These are phyloP conservation scores for Paecilomyces formosus DNA, from an alignment of 2,329 filamentous ascomycete species.

Conservation along the genomic window DNA sequence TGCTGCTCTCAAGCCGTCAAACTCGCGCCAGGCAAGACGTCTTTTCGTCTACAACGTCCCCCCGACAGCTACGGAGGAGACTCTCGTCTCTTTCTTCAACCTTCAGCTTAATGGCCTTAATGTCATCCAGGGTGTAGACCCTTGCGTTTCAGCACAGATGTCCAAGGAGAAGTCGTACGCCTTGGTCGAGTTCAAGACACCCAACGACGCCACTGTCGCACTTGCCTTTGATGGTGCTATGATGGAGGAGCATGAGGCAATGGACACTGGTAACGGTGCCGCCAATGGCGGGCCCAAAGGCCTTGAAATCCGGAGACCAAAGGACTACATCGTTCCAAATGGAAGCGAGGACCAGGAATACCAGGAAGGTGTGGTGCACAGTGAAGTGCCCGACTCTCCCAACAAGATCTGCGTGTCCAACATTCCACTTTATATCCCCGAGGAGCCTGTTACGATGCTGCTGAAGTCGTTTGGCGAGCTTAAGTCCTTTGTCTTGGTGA, in stretches of 20 bases:
- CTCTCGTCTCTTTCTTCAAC: conserved; percentile 81
- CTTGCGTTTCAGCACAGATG: conserved; percentile 76
- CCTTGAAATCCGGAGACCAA: conserved; percentile 75
- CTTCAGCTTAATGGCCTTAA: conserved; percentile 95
- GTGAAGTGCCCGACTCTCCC: conserved; percentile 77
- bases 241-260: conserved; percentile 67
- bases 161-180: conserved; percentile 74
- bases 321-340: conserved; percentile 92
- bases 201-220: conserved; percentile 83
- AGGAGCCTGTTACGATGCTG: conserved; percentile 87
- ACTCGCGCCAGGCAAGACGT: conserved; percentile 89
- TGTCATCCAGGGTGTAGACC: conserved; percentile 73
- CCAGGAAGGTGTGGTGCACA: conserved; percentile 70
- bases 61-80: conserved; percentile 63
- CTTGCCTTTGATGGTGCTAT: conserved; percentile 81
- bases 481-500: conserved; percentile 84
- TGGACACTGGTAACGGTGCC: conserved; percentile 41
- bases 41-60: conserved; percentile 83
- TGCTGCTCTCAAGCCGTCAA: conserved; percentile 81
- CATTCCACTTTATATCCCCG: conserved; percentile 77
- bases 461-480: conserved; percentile 86
- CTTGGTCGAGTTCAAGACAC: conserved; percentile 80
- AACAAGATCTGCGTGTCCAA: conserved; percentile 94
- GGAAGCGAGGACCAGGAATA: conserved; percentile 65
- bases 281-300: conserved; percentile 47